A percentile compares a stretch with the other conserved stretches of the same genome.
phyloP scores from a whole-genome alignment of 768 basidiomycete genomes.

The Chlorophyllum brunneum region DNA sequence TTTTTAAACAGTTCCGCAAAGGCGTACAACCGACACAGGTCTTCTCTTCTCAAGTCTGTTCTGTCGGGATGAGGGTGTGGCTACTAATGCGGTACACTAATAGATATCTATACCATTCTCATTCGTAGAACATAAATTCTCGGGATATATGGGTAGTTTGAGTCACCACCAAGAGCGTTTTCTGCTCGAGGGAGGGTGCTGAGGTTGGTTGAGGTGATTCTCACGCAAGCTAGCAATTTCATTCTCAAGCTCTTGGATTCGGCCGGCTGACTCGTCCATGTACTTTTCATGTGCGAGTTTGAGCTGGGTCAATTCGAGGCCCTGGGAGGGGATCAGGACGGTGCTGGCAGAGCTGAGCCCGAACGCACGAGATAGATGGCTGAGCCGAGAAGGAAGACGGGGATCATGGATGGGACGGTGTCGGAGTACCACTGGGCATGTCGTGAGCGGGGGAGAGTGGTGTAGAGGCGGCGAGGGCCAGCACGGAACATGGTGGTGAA shows the following conservation, averaged over 20 bases:
- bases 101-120: slow-evolving; percentile 10
- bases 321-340: slow-evolving; percentile 34
- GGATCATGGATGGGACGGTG: slow-evolving; percentile 73
- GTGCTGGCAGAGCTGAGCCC: not conserved
- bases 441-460: slow-evolving; percentile 31
- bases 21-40: slow-evolving; percentile 70
- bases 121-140: no score
- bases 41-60: slow-evolving; percentile 51
- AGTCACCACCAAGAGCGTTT: slow-evolving; percentile 18
- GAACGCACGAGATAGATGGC: slow-evolving; percentile 67
- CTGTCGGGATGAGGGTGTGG: slow-evolving; percentile 22
- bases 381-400: slow-evolving; percentile 73
- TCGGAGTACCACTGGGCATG: slow-evolving; percentile 69
- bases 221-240: slow-evolving; percentile 47
- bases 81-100: no score
- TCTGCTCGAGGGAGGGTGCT: slow-evolving; percentile 5
- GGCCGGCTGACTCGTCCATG: slow-evolving; percentile 55
- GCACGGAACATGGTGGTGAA: not conserved
- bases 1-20: slow-evolving; percentile 54
- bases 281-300: slow-evolving; percentile 69
- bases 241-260: slow-evolving; percentile 52
- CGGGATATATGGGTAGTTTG: no score
- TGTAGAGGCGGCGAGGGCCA: not conserved
- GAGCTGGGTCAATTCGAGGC: slow-evolving; percentile 59
- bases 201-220: not conserved